Evolutionary conservation across 345 rosid genomes (phyloP).

Genomic region (Garcia nutans): DNA sequence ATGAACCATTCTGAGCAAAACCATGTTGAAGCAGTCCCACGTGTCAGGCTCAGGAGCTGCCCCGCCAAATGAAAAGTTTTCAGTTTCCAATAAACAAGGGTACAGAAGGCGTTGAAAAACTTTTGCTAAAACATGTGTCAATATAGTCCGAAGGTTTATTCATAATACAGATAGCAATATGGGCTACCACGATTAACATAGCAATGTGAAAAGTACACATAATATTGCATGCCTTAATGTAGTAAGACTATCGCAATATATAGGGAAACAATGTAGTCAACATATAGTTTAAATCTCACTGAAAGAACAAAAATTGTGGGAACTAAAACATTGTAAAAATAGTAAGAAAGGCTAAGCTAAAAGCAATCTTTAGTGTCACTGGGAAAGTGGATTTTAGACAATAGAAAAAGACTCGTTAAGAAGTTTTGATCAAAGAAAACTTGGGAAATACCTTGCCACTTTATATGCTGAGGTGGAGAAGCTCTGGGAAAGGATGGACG

Average conservation of each 20-base stretch:
- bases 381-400: not conserved
- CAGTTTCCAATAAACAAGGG: not conserved
- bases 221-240: not conserved
- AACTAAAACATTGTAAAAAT: not conserved
- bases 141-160: not conserved
- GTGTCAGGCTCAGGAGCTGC: not conserved
- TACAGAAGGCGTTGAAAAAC: not conserved
- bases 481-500: not conserved
- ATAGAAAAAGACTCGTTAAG: not conserved
- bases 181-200: not conserved
- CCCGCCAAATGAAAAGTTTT: not conserved
- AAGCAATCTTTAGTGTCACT: not conserved
- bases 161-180: not conserved
- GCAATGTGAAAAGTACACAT: not conserved
- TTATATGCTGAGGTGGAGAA: constrained; percentile 1
- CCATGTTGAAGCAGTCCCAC: not conserved
- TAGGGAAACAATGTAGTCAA: not conserved
- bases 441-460: constrained; percentile 23
- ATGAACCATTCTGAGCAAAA: not conserved
- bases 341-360: not conserved
- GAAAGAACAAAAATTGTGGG: not conserved
- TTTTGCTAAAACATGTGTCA: not conserved
- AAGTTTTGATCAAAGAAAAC: not conserved
- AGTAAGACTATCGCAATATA: not conserved
- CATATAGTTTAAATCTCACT: not conserved